phyloP scores from a whole-genome alignment of 495 filamentous ascomycete genomes.

The Aspergillus olivimuriae region DNA sequence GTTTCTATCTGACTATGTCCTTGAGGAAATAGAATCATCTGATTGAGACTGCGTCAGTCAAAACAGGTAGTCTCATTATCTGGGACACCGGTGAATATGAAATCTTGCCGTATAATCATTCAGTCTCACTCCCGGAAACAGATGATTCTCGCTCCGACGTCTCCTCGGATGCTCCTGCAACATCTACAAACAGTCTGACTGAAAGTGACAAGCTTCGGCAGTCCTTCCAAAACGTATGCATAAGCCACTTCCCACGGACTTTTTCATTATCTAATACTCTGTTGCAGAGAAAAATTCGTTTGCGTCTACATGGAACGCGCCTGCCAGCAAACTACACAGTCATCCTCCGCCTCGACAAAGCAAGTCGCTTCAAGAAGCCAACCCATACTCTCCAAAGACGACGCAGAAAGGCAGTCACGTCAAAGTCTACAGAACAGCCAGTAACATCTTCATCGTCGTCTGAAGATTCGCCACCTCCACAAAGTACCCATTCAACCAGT shows the following conservation, averaged over 20 bases:
- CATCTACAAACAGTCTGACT: slow-evolving; percentile 18
- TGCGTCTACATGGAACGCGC: slow-evolving; percentile 53
- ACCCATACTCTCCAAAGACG: slow-evolving; percentile 24
- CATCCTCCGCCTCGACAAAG: slow-evolving; percentile 47
- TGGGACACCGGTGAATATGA: slow-evolving; percentile 67
- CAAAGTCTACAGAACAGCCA: neutral
- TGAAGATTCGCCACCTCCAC: too few species aligned
- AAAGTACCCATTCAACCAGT: too few species aligned
- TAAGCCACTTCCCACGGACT: neutral
- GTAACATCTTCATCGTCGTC: neutral
- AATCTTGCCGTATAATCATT: slow-evolving; percentile 40
- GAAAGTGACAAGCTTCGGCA: slow-evolving; percentile 48
- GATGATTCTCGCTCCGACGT: slow-evolving; percentile 37
- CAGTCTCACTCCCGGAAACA: slow-evolving; percentile 29
- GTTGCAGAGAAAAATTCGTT: slow-evolving; percentile 48
- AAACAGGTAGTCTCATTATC: slow-evolving; percentile 59
- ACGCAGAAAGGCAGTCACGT: slow-evolving; percentile 6
- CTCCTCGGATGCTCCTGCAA: slow-evolving; percentile 18
- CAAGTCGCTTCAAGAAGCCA: slow-evolving; percentile 32
- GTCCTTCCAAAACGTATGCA: slow-evolving; percentile 44
- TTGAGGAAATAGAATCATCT: slow-evolving; percentile 51
- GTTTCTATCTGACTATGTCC: neutral
- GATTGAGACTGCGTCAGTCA: slow-evolving; percentile 53
- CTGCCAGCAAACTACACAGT: slow-evolving; percentile 54
- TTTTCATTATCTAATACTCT: neutral